Evolutionary conservation across 371 early-diverging fungal genomes (phyloP).

Genomic region (Haplosporangium sp.): DNA sequence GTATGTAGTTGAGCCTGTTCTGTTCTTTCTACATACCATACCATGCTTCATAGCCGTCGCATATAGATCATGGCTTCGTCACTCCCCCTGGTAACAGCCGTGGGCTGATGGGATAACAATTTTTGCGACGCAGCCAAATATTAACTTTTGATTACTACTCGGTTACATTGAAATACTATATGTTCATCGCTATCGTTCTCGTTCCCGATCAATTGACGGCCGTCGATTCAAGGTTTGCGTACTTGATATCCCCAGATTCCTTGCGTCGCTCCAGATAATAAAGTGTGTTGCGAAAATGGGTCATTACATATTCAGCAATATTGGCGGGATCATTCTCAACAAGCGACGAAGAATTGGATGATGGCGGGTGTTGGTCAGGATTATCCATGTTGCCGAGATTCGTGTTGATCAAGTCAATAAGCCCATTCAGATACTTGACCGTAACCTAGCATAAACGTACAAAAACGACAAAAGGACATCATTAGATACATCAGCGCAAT

Average conservation of each 20-base stretch:
- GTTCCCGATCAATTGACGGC: neutral
- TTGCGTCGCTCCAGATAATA: slow-evolving; percentile 65
- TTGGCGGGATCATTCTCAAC: slow-evolving; percentile 61
- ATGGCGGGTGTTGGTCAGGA: slow-evolving; percentile 70
- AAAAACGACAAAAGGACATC: no score
- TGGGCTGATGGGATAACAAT: no score
- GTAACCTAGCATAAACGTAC: slow-evolving; percentile 80
- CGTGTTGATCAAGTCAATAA: slow-evolving; percentile 89
- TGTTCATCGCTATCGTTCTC: neutral
- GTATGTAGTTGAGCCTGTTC: no score
- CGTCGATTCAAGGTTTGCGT: slow-evolving; percentile 38
- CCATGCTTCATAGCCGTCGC: no score
- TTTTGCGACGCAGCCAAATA: no score
- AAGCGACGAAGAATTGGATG: slow-evolving; percentile 69
- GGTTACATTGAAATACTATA: no score
- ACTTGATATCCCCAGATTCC: slow-evolving; percentile 50
- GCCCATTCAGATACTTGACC: slow-evolving; percentile 85
- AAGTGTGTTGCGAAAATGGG: slow-evolving; percentile 72
- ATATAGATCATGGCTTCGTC: no score
- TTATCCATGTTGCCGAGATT: slow-evolving; percentile 75
- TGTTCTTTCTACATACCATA: no score
- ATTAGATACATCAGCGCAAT: no score
- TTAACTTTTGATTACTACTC: no score
- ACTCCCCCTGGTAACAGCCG: no score
- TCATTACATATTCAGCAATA: slow-evolving; percentile 68